Evolutionary conservation across 2,329 filamentous ascomycete species (phyloP).

Genomic region (Myriosclerotinia duriaeana): DNA sequence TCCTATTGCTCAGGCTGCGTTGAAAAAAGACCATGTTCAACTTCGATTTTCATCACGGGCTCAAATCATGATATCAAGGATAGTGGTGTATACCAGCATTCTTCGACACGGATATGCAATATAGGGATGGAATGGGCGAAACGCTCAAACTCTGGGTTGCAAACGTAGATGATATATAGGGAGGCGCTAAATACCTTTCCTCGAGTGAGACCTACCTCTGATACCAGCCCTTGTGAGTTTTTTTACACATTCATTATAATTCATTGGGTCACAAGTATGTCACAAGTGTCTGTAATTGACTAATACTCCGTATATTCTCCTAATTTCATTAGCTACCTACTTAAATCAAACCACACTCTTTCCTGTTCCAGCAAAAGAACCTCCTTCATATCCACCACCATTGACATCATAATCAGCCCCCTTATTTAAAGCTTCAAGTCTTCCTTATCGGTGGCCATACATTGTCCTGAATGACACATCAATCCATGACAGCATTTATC

Average conservation of each 20-base stretch:
- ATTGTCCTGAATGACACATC: conserved; percentile 11
- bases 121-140: not conserved
- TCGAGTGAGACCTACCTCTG: not conserved
- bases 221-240: no score
- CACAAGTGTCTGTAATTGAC: not conserved
- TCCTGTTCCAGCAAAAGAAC: not conserved
- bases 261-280: not conserved
- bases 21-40: not conserved
- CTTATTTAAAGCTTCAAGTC: conserved; percentile 2
- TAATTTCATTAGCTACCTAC: not conserved
- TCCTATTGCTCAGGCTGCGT: not conserved
- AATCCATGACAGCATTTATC: conserved; percentile 9
- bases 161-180: not conserved
- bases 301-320: no score
- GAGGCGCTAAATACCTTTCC: not conserved
- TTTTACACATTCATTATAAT: not conserved
- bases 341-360: not conserved
- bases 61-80: not conserved
- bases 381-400: not conserved
- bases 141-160: not conserved
- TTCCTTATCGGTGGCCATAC: not conserved
- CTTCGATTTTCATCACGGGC: not conserved
- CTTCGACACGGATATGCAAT: not conserved
- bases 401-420: not conserved
- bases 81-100: not conserved